A percentile compares a stretch with the other conserved stretches of the same genome.
phyloP scores from a whole-genome alignment of 2,329 filamentous ascomycete species.

The Arthroderma uncinatum region DNA sequence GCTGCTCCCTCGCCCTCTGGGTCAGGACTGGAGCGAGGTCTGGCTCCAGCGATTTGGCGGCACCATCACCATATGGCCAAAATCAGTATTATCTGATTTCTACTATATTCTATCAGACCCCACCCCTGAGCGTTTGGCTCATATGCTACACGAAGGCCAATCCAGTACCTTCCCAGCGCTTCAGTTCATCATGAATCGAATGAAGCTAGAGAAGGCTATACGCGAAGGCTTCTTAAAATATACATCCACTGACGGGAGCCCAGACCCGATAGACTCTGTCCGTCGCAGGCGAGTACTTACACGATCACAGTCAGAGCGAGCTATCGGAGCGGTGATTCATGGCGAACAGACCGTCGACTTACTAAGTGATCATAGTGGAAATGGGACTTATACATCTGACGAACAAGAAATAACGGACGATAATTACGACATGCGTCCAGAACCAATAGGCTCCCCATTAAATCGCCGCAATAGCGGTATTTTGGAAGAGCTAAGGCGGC shows the following conservation, averaged over 20 bases:
- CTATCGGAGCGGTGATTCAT: neutral
- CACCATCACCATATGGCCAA: slow-evolving; percentile 94
- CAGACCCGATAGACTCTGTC: slow-evolving; percentile 12
- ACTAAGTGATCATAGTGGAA: slow-evolving; percentile 7
- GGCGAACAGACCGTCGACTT: slow-evolving; percentile 8
- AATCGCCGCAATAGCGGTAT: slow-evolving; percentile 24
- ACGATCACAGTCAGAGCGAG: slow-evolving; percentile 1
- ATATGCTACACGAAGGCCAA: slow-evolving; percentile 84
- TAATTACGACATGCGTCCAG: neutral
- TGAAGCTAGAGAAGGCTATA: slow-evolving; percentile 66
- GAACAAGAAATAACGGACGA: neutral
- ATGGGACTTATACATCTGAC: neutral
- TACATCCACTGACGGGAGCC: slow-evolving; percentile 21
- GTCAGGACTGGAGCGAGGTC: slow-evolving; percentile 93
- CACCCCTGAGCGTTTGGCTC: slow-evolving; percentile 58
- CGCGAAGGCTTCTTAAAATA: slow-evolving; percentile 41
- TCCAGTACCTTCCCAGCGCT: slow-evolving; percentile 84
- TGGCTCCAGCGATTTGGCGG: slow-evolving; percentile 94
- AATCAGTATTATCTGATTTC: slow-evolving; percentile 67
- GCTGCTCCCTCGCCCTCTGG: slow-evolving; percentile 74
- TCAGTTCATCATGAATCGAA: slow-evolving; percentile 77
- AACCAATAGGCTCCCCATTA: slow-evolving; percentile 13
- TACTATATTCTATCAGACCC: slow-evolving; percentile 79
- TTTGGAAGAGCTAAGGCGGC: slow-evolving; percentile 36
- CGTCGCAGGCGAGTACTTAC: slow-evolving; percentile 12